Percentiles rank a stretch among this genome's conserved stretches.
These are phyloP conservation scores for Solanum chacoense DNA, from an alignment of 305 asterid genomes.

Conservation along the genomic window DNA sequence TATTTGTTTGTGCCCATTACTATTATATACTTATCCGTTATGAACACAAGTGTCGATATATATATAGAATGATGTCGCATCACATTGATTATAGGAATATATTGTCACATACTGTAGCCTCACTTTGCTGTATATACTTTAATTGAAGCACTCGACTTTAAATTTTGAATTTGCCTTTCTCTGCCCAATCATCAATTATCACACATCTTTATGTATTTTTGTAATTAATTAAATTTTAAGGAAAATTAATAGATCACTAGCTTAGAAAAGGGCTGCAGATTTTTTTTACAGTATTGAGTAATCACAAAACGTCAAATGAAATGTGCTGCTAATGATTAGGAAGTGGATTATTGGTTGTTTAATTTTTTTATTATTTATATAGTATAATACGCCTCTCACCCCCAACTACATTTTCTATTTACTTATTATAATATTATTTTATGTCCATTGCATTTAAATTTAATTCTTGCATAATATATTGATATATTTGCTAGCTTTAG, in stretches of 20 bases:
- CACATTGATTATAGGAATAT: not conserved
- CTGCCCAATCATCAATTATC: not conserved
- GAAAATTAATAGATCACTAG: not conserved
- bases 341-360: not conserved
- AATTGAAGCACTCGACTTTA: not conserved
- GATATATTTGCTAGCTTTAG: not conserved
- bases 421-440: not conserved
- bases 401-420: not conserved
- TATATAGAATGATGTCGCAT: not conserved
- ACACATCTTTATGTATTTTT: not conserved
- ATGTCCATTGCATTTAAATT: not conserved
- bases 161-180: not conserved
- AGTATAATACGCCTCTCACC: not conserved
- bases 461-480: not conserved
- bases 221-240: not conserved
- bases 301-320: not conserved
- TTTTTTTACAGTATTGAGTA: not conserved
- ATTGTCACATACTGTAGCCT: not conserved
- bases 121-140: not conserved
- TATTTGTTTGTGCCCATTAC: not conserved
- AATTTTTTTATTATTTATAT: not conserved
- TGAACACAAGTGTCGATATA: not conserved
- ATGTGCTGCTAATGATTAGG: slow-evolving; percentile 1
- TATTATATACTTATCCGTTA: not conserved
- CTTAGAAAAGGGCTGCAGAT: not conserved